A percentile compares a stretch with the other conserved stretches of the same genome.
phyloP scores from a whole-genome alignment of 2,329 filamentous ascomycete genomes.

The Diaporthe citriasiana region DNA sequence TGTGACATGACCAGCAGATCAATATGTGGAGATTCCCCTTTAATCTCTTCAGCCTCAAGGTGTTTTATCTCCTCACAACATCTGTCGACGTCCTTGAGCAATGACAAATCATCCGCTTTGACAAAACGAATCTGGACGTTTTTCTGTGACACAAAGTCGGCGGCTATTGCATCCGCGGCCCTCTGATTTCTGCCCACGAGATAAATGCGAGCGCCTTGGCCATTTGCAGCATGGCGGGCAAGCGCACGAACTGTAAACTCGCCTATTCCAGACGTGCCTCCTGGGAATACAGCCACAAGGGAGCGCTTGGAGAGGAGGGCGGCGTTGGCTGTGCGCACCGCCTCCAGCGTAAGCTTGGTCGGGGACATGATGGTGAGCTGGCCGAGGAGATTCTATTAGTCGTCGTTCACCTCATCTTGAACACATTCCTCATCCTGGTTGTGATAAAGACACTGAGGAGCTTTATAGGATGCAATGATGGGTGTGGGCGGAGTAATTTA shows the following conservation, averaged over 20 bases:
- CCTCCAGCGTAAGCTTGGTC: slow-evolving; percentile 4
- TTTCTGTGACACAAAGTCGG: not conserved
- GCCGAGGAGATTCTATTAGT: not conserved
- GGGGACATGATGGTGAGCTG: not conserved
- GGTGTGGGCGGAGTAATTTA: not conserved
- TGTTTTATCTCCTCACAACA: not conserved
- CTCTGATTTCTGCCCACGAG: not conserved
- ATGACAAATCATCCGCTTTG: not conserved
- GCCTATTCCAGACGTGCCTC: not conserved
- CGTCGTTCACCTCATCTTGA: not conserved
- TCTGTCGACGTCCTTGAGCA: slow-evolving; percentile 1
- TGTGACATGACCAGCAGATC: slow-evolving; percentile 11
- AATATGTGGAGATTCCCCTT: not conserved
- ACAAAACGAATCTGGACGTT: not conserved
- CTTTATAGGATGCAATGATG: not conserved
- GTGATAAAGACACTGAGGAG: not conserved
- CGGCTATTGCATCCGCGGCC: not conserved
- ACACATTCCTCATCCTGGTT: not conserved
- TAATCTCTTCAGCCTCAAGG: not conserved
- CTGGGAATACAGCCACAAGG: not conserved
- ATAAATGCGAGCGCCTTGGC: not conserved
- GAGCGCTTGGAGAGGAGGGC: not conserved
- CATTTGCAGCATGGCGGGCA: not conserved
- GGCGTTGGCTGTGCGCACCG: not conserved
- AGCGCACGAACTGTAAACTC: not conserved